Conservation (phyloP, 139 green algal species). For the Closterium sp. region DNA sequence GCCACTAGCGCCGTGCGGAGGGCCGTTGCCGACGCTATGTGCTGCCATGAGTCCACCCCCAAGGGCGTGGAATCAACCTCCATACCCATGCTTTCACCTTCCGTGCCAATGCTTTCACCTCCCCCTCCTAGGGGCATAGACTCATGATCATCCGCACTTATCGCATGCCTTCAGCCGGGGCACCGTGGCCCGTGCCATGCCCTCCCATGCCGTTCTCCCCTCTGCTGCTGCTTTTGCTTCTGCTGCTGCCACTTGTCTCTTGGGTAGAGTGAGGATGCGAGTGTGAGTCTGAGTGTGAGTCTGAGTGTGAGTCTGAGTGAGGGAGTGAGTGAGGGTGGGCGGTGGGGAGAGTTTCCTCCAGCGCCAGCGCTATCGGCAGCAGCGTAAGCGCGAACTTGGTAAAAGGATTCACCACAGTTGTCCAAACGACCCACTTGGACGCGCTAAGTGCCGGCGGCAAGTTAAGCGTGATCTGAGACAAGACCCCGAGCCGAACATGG, state of each 20-base stretch:
- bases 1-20: conserved; percentile 40
- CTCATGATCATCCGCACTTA: no score
- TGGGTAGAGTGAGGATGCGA: not conserved
- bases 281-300: no score
- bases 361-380: conserved; percentile 24
- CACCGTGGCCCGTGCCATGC: no score
- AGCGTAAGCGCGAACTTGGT: conserved; percentile 46
- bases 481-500: conserved; percentile 29
- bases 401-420: conserved; percentile 44
- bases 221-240: no score
- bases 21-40: conserved; percentile 7
- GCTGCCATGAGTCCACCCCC: not conserved
- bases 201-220: no score
- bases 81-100: not conserved
- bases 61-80: not conserved
- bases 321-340: not conserved
- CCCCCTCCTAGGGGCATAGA: no score
- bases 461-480: conserved; percentile 47
- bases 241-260: not conserved
- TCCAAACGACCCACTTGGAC: conserved; percentile 40
- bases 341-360: conserved; percentile 32
- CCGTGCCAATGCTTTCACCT: no score
- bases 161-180: no score
- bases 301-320: not conserved
- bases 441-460: conserved; percentile 25